Evolutionary conservation across 2,329 filamentous ascomycete species (phyloP).

Genomic region (Aspergillus hortae): DNA sequence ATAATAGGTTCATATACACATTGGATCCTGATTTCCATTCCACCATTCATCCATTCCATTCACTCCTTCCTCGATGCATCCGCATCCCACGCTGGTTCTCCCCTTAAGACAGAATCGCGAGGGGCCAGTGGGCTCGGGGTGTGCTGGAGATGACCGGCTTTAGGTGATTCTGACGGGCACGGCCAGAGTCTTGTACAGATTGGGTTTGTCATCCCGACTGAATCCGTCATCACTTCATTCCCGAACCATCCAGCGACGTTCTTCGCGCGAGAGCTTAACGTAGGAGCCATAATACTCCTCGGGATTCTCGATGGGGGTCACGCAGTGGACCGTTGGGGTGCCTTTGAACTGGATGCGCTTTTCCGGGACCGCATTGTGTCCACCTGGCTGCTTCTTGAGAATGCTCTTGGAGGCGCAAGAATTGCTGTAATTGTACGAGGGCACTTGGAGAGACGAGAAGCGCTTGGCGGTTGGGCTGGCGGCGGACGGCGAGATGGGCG

Average conservation of each 20-base stretch:
- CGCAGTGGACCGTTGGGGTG: slow-evolving; percentile 44
- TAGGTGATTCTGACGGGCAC: no score
- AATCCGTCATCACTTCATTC: slow-evolving; percentile 23
- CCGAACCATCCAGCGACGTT: slow-evolving; percentile 43
- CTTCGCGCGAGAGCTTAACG: slow-evolving; percentile 44
- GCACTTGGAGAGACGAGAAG: slow-evolving; percentile 39
- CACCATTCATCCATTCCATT: slow-evolving; percentile 2
- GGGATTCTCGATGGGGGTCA: slow-evolving; percentile 47
- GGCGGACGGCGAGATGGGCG: slow-evolving; percentile 41
- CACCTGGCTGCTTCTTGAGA: slow-evolving; percentile 40
- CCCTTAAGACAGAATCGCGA: neutral
- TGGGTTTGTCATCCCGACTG: neutral
- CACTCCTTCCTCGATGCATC: slow-evolving; percentile 1
- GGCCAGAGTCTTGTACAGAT: neutral
- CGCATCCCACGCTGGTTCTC: neutral
- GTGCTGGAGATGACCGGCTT: no score
- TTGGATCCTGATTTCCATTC: slow-evolving; percentile 2
- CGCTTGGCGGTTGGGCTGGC: slow-evolving; percentile 41
- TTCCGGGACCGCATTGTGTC: slow-evolving; percentile 14
- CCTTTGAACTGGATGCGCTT: slow-evolving; percentile 44
- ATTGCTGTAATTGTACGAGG: slow-evolving; percentile 43
- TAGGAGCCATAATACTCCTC: slow-evolving; percentile 49
- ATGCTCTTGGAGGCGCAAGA: slow-evolving; percentile 46
- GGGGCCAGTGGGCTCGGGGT: no score
- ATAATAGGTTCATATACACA: slow-evolving; percentile 20